A percentile compares a stretch with the other conserved stretches of the same genome.
These are phyloP conservation scores for Candida silvicultrix DNA, from an alignment of 805 yeast species.

Conservation along the genomic window DNA sequence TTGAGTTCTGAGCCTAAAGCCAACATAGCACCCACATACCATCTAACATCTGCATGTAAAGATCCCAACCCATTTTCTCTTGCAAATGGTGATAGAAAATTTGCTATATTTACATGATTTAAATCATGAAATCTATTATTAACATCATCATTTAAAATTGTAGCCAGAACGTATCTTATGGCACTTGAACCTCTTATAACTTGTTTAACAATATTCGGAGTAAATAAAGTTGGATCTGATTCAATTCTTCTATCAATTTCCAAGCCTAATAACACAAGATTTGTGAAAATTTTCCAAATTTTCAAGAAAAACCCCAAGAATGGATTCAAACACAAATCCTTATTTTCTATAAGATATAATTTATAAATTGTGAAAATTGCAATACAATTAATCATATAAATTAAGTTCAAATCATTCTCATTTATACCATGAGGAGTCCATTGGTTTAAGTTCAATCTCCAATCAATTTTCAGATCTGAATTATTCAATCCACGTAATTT, in stretches of 20 bases:
- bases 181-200: slow-evolving; percentile 60
- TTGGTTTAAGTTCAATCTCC: slow-evolving; percentile 24
- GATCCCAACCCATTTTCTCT: slow-evolving; percentile 57
- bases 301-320: slow-evolving; percentile 50
- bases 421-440: slow-evolving; percentile 33
- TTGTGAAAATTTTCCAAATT: slow-evolving; percentile 63
- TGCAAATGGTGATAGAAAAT: slow-evolving; percentile 64
- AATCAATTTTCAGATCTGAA: slow-evolving; percentile 27
- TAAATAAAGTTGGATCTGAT: slow-evolving; percentile 20
- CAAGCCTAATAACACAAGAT: slow-evolving; percentile 50
- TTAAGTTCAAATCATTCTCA: slow-evolving; percentile 33
- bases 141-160: slow-evolving; percentile 47
- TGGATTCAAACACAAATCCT: slow-evolving; percentile 50
- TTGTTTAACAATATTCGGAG: slow-evolving; percentile 42
- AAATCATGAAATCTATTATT: slow-evolving; percentile 45
- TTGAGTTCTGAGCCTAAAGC: slow-evolving; percentile 40
- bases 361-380: slow-evolving; percentile 39
- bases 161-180: slow-evolving; percentile 53
- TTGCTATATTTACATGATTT: slow-evolving; percentile 47
- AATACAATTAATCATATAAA: slow-evolving; percentile 39
- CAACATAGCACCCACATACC: slow-evolving; percentile 49
- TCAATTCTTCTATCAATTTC: slow-evolving; percentile 52
- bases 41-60: slow-evolving; percentile 48
- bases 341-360: slow-evolving; percentile 27
- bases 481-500: slow-evolving; percentile 34